Evolutionary conservation across 306 rosid species (phyloP), one percentile per base, ranked within the genome.

Genomic region (Acmispon strigosus): DNA sequence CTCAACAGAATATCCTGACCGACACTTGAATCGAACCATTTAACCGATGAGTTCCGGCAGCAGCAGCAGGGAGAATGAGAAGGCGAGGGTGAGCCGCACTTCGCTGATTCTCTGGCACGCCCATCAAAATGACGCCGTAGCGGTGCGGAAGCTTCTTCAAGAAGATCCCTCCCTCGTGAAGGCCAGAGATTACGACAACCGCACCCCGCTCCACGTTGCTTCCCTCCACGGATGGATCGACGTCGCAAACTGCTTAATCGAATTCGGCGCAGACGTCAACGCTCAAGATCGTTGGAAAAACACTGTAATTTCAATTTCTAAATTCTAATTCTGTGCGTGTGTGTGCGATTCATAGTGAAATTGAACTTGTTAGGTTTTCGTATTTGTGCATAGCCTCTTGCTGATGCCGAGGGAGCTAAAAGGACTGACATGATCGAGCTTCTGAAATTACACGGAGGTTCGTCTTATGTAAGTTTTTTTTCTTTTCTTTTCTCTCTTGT

Each of bases 281-380:
- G 86, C 99, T 4, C 99, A 91, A 54, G 97, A 95, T 89, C 97
- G 97, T 18, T 95, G 99, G 99, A 95, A 84, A 83, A 89, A 95
- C 79, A 91, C 99, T 20, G 99, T 95, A 63, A 45, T 32, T 15
- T 45, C 19, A 10, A 70, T 66, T 16, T 42, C 49, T 29, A 8
- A 19, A 53, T 53, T 1, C 2, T 14, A 2, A 4, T 52, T 32
- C 16, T n/a, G 14, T 45, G 10, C 14, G 7, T 18, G 2, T 14
- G 1, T 10, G 13, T 12, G 7, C 24, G 45, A 32, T 20, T 76
- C 10, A 10, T 58, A 67, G 18, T 43, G 37, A 55, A 32, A 10
- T 32, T 14, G 12, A 22, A 58, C 14, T 45, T 34, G 27, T 68
- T 62, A 50, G 54, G 62, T 65, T 65, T 45, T 51, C 41, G 48